Evolutionary conservation across 2,329 filamentous ascomycete genomes (phyloP).

Genomic region (Metarhizium robertsii): DNA sequence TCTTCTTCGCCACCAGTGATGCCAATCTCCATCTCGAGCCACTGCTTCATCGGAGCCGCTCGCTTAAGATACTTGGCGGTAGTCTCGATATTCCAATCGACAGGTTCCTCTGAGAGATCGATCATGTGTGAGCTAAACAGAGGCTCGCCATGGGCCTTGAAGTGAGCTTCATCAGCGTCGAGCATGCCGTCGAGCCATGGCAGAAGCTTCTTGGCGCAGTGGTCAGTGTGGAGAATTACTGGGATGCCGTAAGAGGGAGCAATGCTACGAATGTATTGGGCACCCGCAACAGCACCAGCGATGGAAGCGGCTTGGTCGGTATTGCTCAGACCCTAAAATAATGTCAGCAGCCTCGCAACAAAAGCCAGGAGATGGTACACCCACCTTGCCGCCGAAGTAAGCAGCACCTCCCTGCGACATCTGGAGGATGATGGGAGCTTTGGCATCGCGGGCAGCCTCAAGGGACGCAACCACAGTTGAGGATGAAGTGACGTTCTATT

Average conservation of each 20-base stretch:
- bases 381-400: conserved; percentile 81
- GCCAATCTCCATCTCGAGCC: conserved; percentile 86
- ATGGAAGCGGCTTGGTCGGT: conserved; percentile 77
- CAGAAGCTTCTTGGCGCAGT: conserved; percentile 98
- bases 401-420: conserved; percentile 88
- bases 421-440: conserved; percentile 88
- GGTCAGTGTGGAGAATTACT: conserved; percentile 92
- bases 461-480: conserved; percentile 70
- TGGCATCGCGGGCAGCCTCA: conserved; percentile 88
- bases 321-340: conserved; percentile 61
- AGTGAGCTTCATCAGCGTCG: conserved; percentile 87
- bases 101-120: conserved; percentile 85
- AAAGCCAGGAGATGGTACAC: background rate
- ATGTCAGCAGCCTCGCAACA: background rate
- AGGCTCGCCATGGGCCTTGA: conserved; percentile 86
- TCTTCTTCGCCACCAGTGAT: conserved; percentile 98
- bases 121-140: conserved; percentile 99
- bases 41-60: conserved; percentile 94
- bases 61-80: conserved; percentile 92
- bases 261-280: conserved; percentile 86
- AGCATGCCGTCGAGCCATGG: conserved; percentile 97
- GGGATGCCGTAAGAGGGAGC: conserved; percentile 83
- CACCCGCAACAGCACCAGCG: conserved; percentile 76
- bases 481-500: conserved; percentile 81
- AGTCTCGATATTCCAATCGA: conserved; percentile 85